Evolutionary conservation across 805 yeast species (phyloP).

Genomic region (Ogataea degrootiae): DNA sequence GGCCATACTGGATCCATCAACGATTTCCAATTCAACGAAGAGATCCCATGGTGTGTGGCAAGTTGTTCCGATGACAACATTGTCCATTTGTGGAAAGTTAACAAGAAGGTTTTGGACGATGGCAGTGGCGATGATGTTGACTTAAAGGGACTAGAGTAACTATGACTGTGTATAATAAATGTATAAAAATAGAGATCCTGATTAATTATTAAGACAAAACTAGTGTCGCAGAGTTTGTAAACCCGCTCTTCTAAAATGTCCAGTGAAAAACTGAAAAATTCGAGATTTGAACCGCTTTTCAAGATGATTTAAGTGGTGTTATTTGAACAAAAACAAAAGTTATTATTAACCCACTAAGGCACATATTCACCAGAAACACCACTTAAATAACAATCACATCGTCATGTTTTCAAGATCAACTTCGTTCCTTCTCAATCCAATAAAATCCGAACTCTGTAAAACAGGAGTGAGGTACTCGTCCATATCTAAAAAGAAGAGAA

Average conservation of each 20-base stretch:
- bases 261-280: too few relatives aligned
- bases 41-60: slow-evolving; percentile 72
- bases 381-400: background rate
- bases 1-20: slow-evolving; percentile 79
- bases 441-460: slow-evolving; percentile 14
- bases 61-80: slow-evolving; percentile 59
- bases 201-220: too few relatives aligned
- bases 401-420: slow-evolving; percentile 18
- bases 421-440: slow-evolving; percentile 8
- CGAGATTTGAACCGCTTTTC: too few relatives aligned
- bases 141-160: slow-evolving; percentile 11
- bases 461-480: slow-evolving; percentile 40
- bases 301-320: too few relatives aligned
- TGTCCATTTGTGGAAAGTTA: slow-evolving; percentile 55
- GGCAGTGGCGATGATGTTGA: slow-evolving; percentile 13
- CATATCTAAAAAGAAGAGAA: slow-evolving; percentile 47
- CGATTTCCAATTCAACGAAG: slow-evolving; percentile 67
- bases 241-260: too few relatives aligned
- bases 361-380: too few relatives aligned
- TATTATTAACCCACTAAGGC: too few relatives aligned
- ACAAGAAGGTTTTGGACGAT: slow-evolving; percentile 28
- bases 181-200: too few relatives aligned
- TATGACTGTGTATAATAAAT: too few relatives aligned
- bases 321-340: too few relatives aligned
- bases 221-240: too few relatives aligned